Base-by-base conservation (phyloP, 805 yeast species). In the Saccharomycopsis sp. region DNA sequence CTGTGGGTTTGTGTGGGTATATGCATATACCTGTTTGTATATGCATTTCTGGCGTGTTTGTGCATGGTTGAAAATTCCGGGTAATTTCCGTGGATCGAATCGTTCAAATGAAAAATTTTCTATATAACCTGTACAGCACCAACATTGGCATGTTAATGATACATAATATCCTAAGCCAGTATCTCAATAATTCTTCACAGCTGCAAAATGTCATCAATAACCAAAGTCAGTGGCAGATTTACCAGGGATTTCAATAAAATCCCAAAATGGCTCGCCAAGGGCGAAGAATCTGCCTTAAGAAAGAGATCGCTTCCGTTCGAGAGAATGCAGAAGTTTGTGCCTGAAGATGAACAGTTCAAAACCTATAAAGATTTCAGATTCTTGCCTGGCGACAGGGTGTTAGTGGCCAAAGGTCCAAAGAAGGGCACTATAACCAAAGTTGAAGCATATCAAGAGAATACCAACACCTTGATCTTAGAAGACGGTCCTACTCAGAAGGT, bases 391-490 rank as follows among this genome's bases (percentile, higher is more conserved):
- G 97, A 89, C 72, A 75, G 86, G 61, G 96, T 88, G 1, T 80
- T 89, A 68, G 77, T 90, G 24, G 75, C 82, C 25, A 78, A 78
- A 55, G 97, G 97, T 19, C 76, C 78, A 53, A 79, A 81, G 66
- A 82, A 82, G 66, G 96, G 97, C n/a, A 83, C 81, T 25, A 78
- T 91, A 14, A 84, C 93, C 7, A 81, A 81, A 57, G 80, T 93
- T 9, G 77, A 79, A 60, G 81, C 82, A 59, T 82, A 83, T 62
- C 81, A 80, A 55, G 72, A 75, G n/a, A 77, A 79, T 51, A 78
- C 84, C 22, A 88, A 90, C 69, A 80, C 86, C 2, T 80, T 82
- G 52, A 75, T 80, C 56, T 74, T 92, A 55, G 88, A 88, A 57
- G 83, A 86, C 66, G 86, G 91, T 23, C 86, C 85, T 47, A 79